phyloP scores from a whole-genome alignment of 2,329 filamentous ascomycete genomes.

The Alternaria gansuensis region DNA sequence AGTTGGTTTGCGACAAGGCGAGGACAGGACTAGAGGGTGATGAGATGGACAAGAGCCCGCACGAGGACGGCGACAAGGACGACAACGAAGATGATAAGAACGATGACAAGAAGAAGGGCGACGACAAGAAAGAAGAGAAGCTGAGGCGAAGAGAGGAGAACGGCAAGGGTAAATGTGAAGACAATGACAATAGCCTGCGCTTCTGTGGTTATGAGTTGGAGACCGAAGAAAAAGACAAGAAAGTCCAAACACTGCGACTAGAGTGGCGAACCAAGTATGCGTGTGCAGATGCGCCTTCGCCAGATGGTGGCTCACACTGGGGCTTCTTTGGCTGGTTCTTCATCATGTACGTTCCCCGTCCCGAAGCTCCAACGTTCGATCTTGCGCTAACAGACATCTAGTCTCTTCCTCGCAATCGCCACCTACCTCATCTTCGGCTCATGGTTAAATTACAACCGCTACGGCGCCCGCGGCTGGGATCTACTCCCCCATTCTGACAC shows the following conservation, averaged over 20 bases:
- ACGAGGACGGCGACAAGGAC: constrained; percentile 58
- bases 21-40: constrained; percentile 76
- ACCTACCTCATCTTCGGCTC: constrained; percentile 97
- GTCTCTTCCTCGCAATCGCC: constrained; percentile 83
- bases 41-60: constrained; percentile 67
- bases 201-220: constrained; percentile 77
- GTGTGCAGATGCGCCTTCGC: constrained; percentile 63
- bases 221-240: constrained; percentile 57
- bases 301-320: constrained; percentile 70
- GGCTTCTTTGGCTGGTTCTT: constrained; percentile 98
- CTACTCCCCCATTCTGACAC: constrained; percentile 91
- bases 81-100: constrained; percentile 16
- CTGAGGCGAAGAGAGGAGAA: constrained; percentile 39
- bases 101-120: constrained; percentile 54
- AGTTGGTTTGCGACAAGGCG: constrained; percentile 81
- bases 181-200: constrained; percentile 65
- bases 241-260: constrained; percentile 71
- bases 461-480: constrained; percentile 94
- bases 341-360: constrained; percentile 73
- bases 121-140: constrained; percentile 32
- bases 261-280: constrained; percentile 90
- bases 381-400: constrained; percentile 49
- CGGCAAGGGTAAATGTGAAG: constrained; percentile 50
- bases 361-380: not conserved
- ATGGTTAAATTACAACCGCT: constrained; percentile 98